phyloP scores from a whole-genome alignment of 495 filamentous ascomycete genomes.

The Glutinoglossum americanum region DNA sequence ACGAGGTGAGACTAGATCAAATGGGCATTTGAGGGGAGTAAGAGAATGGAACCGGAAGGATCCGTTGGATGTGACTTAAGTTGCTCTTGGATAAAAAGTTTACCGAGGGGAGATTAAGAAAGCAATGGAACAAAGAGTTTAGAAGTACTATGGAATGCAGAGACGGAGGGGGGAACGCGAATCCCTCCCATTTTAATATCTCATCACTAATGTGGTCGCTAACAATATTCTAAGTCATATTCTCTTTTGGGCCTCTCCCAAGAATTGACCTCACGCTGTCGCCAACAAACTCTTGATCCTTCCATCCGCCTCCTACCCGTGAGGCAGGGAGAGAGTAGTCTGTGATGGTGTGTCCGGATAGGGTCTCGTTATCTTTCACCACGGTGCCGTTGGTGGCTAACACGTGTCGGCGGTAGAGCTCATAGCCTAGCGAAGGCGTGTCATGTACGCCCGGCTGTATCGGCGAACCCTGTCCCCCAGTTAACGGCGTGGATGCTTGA shows the following conservation, averaged over 20 bases:
- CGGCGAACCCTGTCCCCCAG: neutral
- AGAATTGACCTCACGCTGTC: neutral
- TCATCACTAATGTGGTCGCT: no score
- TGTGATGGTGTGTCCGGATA: conserved; percentile 7
- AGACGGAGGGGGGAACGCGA: no score
- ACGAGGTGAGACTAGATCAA: no score
- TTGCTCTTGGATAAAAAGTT: no score
- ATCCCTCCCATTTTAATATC: no score
- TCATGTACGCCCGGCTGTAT: neutral
- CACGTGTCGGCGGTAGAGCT: conserved; percentile 27
- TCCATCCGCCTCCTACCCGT: neutral
- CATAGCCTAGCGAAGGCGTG: neutral
- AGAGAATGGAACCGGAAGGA: no score
- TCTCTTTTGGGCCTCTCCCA: neutral
- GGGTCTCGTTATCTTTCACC: conserved; percentile 16
- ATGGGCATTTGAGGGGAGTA: no score
- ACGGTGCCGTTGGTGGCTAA: conserved; percentile 30
- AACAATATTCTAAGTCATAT: neutral
- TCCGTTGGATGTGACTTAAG: no score
- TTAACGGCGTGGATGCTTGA: neutral
- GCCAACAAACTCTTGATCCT: neutral
- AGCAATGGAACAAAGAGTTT: no score
- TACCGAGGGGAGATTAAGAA: no score
- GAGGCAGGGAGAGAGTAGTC: neutral
- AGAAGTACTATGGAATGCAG: no score